phyloP scores from a whole-genome alignment of 306 rosid genomes.

The Cyamopsis tetragonoloba region DNA sequence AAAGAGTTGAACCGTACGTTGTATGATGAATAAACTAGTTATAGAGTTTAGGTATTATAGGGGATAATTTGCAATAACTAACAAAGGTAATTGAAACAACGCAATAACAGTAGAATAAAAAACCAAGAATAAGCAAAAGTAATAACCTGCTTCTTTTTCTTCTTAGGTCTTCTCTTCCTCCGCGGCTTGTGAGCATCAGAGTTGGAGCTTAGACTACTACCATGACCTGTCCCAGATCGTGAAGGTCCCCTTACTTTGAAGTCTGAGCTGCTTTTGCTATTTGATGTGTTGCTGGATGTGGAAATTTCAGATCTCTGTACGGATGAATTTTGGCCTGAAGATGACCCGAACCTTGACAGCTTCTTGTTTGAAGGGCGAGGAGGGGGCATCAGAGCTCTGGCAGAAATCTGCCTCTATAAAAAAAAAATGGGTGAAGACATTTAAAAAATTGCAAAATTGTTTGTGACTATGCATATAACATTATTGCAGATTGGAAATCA shows the following conservation, averaged over 20 bases:
- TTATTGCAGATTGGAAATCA: slow-evolving; percentile 8
- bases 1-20: too few relatives aligned
- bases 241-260: slow-evolving; percentile 60
- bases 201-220: slow-evolving; percentile 93
- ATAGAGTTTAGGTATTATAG: too few relatives aligned
- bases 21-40: too few relatives aligned
- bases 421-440: slow-evolving; percentile 33
- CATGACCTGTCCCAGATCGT: slow-evolving; percentile 68
- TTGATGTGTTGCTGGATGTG: slow-evolving; percentile 66
- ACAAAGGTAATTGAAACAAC: neutral
- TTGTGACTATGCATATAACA: neutral
- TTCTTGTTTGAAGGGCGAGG: slow-evolving; percentile 69
- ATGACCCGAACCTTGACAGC: slow-evolving; percentile 62
- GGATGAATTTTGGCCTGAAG: slow-evolving; percentile 64
- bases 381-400: slow-evolving; percentile 96
- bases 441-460: slow-evolving; percentile 3
- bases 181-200: slow-evolving; percentile 95
- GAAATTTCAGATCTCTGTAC: slow-evolving; percentile 47
- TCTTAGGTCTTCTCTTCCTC: slow-evolving; percentile 93
- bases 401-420: slow-evolving; percentile 80
- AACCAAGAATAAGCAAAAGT: neutral
- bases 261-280: slow-evolving; percentile 62
- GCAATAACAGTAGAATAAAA: neutral
- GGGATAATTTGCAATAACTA: neutral
- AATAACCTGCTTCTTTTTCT: slow-evolving; percentile 82